Conservation (phyloP, 1,284 basidiomycete species). For the Pseudozyma pruni region DNA sequence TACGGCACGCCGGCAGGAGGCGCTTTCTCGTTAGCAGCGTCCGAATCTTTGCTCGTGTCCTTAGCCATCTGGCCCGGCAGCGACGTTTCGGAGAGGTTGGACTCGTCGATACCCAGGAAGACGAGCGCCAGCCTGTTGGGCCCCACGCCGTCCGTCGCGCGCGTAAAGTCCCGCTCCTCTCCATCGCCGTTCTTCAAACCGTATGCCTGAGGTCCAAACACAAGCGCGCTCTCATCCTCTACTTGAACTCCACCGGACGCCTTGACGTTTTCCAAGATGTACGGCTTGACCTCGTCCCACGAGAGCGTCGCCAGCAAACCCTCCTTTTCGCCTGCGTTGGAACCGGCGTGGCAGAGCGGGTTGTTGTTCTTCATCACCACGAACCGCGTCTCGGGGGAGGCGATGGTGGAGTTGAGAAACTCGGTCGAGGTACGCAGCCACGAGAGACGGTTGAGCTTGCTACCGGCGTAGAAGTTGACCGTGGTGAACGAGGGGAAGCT, state of each 20-base stretch:
- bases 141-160: slow-evolving; percentile 50
- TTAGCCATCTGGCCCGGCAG: slow-evolving; percentile 46
- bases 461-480: slow-evolving; percentile 64
- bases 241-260: slow-evolving; percentile 25
- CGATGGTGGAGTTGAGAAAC: slow-evolving; percentile 67
- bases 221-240: slow-evolving; percentile 8
- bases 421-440: slow-evolving; percentile 63
- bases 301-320: slow-evolving; percentile 55
- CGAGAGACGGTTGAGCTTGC: slow-evolving; percentile 61
- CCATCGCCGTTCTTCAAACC: slow-evolving; percentile 21
- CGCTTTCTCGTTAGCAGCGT: slow-evolving; percentile 8
- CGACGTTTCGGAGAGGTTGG: slow-evolving; percentile 8
- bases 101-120: slow-evolving; percentile 62
- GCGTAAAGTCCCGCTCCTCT: slow-evolving; percentile 34
- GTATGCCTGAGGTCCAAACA: slow-evolving; percentile 59
- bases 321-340: slow-evolving; percentile 12
- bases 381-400: slow-evolving; percentile 60
- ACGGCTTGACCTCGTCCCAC: slow-evolving; percentile 63
- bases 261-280: slow-evolving; percentile 45
- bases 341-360: slow-evolving; percentile 59
- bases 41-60: slow-evolving; percentile 3
- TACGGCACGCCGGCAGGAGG: slow-evolving; percentile 56
- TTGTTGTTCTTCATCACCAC: slow-evolving; percentile 64
- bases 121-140: slow-evolving; percentile 53
- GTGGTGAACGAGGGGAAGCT: slow-evolving; percentile 40